Base-by-base conservation (phyloP, 1,284 basidiomycete species). In the Phylloporus sp. region DNA sequence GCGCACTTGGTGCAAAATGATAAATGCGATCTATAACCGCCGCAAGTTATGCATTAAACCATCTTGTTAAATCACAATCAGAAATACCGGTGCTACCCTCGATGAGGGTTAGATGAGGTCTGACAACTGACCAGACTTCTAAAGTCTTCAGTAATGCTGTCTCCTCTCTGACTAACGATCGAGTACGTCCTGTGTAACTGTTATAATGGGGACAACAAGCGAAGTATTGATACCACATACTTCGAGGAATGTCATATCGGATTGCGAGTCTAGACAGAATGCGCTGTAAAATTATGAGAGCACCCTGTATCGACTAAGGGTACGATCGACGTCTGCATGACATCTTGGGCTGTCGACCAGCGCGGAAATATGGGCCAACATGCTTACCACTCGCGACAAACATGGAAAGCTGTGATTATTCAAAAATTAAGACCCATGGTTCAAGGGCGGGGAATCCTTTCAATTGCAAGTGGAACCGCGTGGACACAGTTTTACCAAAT, bases 401-500 rank as follows among this genome's bases (percentile, higher is more conserved):
- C 47, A 61, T 60, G 53, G 62, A 68, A 58, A 54, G 42, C n/a
- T 46, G 50, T 31, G 51, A 63, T 54, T 46, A 58, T 54, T 40
- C 53, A n/a, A 28, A 62, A 53, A 60, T 59, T 56, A 56, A 66
- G 56, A 60, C 57, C 63, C 52, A 64, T 46, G 49, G 55, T 56
- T 58, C 51, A 65, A 52, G 49, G 55, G 58, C 51, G 51, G 70
- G 69, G 60, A 64, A 62, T 62, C 49, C 18, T 31, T 44, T 58
- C 61, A 61, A 57, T 66, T 67, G 66, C 58, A 53, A 65, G 63
- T 73, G 70, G 68, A 71, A 74, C 73, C 73, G 73, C 72, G 68
- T 73, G 70, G 67, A 64, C 46, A 61, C 24, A 64, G 66, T 66
- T 66, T 73, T 52, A 64, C 76, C 74, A 72, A 77, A 76, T 72